Evolutionary conservation across 768 basidiomycete genomes (phyloP).

Genomic region (Filobasidium floriforme): DNA sequence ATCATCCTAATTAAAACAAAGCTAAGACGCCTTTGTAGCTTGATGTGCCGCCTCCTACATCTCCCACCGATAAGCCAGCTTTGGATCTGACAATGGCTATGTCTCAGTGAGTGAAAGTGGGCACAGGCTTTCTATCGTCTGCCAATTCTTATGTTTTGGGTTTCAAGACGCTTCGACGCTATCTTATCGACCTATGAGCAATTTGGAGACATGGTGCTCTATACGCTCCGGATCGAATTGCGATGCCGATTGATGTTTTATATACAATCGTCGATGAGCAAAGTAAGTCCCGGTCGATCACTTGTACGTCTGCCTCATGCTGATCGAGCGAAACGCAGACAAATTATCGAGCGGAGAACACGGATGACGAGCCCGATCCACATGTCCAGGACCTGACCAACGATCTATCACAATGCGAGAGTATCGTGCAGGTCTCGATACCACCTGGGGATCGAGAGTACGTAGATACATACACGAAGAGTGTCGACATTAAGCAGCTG

Average conservation of each 20-base stretch:
- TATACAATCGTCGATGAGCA: slow-evolving; percentile 67
- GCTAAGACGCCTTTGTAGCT: not conserved
- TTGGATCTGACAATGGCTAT: slow-evolving; percentile 65
- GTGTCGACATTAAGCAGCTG: too few species aligned
- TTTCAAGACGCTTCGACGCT: slow-evolving; percentile 74
- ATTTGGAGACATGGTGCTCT: slow-evolving; percentile 73
- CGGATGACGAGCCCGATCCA: slow-evolving; percentile 84
- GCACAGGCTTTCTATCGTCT: not conserved
- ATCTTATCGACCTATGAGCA: slow-evolving; percentile 84
- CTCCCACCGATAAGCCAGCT: not conserved
- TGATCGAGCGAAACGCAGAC: slow-evolving; percentile 52
- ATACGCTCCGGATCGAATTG: slow-evolving; percentile 78
- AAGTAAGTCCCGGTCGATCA: slow-evolving; percentile 50
- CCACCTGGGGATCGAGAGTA: slow-evolving; percentile 62
- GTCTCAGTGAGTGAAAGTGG: slow-evolving; percentile 59
- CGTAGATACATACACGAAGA: too few species aligned
- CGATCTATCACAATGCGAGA: slow-evolving; percentile 69
- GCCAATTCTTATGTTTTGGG: not conserved
- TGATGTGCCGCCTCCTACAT: not conserved
- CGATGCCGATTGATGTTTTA: slow-evolving; percentile 76
- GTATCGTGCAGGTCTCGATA: slow-evolving; percentile 58
- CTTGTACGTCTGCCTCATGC: not conserved
- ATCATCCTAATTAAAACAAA: not conserved
- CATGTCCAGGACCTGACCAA: slow-evolving; percentile 76
- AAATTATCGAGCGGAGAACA: slow-evolving; percentile 70